Base-by-base conservation (phyloP, 1,284 basidiomycete genomes). In the Phylloboletellus chloephorus region DNA sequence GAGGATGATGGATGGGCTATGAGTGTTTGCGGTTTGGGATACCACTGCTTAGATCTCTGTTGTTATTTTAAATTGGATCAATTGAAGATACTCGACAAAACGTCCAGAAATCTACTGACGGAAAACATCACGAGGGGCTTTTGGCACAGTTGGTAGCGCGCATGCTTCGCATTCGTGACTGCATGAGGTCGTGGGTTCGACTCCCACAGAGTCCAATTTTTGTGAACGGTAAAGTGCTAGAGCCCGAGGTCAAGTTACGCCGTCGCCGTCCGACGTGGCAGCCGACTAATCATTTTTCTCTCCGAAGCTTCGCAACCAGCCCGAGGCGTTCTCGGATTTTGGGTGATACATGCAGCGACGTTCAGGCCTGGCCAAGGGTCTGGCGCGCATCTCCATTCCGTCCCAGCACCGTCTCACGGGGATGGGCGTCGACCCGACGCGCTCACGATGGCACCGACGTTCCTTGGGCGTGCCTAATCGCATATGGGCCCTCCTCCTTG, bases 401-500 rank as follows among this genome's bases (percentile, higher is more conserved):
- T 53, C 61, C 12, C 62, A 54, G 52, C 60, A 50, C 56, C 59
- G 30, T 42, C 63, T 64, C 40, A 61, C 58, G 7, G 58, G 52
- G 29, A 74, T 76, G 69, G 68, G 66, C 34, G 67, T 71, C 49
- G 54, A 64, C 43, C 71, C 54, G 10, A 25, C 41, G 3, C 59
- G 56, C 31, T 72, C 73, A 3, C 69, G 73, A 42, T 67, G 78
- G 51, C 68, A 64, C 56, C 74, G 74, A 52, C 78, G 76, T 50
- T 73, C 60, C 31, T 61, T 82, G 46, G 78, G 78, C 46, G 69
- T 82, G 50, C 76, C 76, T 4, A 78, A 78, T 59, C 76, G 85
- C 44, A 81, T 88, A 64, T 87, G 83, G 80, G 63, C 76, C 53
- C 69, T 88, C 52, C 52, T 90, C 41, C 56, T 69, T 22, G 63